Evolutionary conservation across 805 yeast species (phyloP), one percentile per base, ranked within the genome.

Genomic region (Teunomyces pallodes): DNA sequence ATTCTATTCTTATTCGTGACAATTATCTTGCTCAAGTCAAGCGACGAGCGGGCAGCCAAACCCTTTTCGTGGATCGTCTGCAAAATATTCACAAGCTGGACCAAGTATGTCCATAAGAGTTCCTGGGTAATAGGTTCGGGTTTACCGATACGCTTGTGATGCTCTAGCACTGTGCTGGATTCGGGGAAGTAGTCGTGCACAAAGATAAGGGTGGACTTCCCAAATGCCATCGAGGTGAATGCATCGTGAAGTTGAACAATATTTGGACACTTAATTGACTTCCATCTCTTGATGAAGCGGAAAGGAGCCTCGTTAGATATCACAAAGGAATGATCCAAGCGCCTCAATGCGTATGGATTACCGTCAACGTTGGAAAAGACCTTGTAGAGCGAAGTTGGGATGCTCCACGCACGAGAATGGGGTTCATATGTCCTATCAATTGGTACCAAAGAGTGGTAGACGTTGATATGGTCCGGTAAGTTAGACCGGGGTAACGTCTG

Each of bases 111-210:
- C 97, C 97, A 90, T 41, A 92, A 65, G 9, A 80, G 60, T 7
- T 81, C 79, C 60, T 85, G 90, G 0, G 85, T 82, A 2, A 87
- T 72, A 20, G 77, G 75, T 51, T 75, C 80, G 4, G 76, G 72
- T 35, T 62, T 64, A 53, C 64, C 71, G 58, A 61, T 59, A 47
- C 58, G 72, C 39, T 78, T 69, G 68, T 89, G 94, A 14, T 77
- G 74, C 51, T 90, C 96, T 48, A 74, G 70, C 42, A 92, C 69
- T 1, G 96, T 87, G 47, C 72, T 71, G 0, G 96, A 78, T 51
- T 82, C 73, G 20, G 99, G 97, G 64, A 79, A 87, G 64, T 82
- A 94, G 60, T 92, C 97, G 66, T 90, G 89, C 4, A 87, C 85
- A 39, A 90, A 71, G 36, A 90, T 77, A 48, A 94, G 74, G 0